Evolutionary conservation across 139 green algal genomes (phyloP).

Genomic region (Asterochloris sp.): DNA sequence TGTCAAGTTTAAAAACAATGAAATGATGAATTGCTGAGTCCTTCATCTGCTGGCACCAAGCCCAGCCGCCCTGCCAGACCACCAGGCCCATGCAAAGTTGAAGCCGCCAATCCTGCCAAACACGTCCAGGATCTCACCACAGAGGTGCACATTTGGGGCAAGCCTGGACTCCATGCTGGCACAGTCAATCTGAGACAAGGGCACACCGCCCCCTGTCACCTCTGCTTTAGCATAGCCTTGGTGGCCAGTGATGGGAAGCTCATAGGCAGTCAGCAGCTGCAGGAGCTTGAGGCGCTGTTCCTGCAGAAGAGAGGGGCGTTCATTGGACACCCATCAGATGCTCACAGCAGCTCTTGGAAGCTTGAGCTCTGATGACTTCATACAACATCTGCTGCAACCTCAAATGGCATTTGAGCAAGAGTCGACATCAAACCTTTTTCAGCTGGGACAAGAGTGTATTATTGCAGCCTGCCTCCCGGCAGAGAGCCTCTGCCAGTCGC

Average conservation of each 20-base stretch:
- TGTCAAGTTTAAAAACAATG: not conserved
- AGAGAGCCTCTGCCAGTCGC: conserved; percentile 73
- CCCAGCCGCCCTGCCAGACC: conserved; percentile 68
- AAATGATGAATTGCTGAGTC: not conserved
- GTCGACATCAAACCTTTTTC: conserved; percentile 5
- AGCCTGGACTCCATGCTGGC: conserved; percentile 65
- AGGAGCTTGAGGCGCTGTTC: conserved; percentile 54
- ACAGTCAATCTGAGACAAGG: conserved; percentile 67
- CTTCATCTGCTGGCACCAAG: conserved; percentile 38
- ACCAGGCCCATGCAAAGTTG: conserved; percentile 93
- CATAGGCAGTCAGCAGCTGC: conserved; percentile 52
- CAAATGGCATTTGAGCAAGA: no score
- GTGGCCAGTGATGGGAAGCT: conserved; percentile 48
- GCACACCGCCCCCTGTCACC: conserved; percentile 83
- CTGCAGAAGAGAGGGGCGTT: conserved; percentile 10
- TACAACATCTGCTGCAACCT: no score
- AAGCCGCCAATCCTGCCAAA: conserved; percentile 91
- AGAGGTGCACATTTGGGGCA: conserved; percentile 65
- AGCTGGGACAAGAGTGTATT: conserved; percentile 31
- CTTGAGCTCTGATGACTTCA: no score
- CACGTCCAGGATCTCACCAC: conserved; percentile 84
- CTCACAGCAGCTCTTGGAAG: no score
- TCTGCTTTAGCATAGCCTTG: conserved; percentile 74
- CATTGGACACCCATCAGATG: no score
- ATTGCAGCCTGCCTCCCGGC: conserved; percentile 41